A percentile compares a stretch with the other conserved stretches of the same genome.
phyloP scores from a whole-genome alignment of 345 rosid species.

The Viola odorata region DNA sequence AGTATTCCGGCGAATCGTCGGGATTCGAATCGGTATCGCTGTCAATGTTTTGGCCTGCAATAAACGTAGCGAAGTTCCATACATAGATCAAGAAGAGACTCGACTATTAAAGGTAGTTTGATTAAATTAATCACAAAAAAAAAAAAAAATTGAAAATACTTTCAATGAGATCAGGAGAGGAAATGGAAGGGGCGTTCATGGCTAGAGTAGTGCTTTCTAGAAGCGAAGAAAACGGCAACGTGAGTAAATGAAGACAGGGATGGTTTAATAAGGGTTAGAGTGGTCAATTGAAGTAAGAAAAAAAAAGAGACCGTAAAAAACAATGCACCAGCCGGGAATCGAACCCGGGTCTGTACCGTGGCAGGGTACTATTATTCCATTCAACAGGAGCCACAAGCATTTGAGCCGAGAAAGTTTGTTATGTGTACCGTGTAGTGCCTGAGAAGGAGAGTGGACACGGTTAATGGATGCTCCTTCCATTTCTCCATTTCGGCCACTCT shows the following conservation, averaged over 20 bases:
- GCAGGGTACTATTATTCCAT: constrained; percentile 41
- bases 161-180: constrained; percentile 1
- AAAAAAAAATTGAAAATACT: background rate
- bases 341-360: constrained; percentile 28
- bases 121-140: background rate
- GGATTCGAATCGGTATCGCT: constrained; percentile 69
- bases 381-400: background rate
- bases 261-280: background rate
- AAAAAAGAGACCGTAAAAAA: background rate
- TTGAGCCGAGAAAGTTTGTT: background rate
- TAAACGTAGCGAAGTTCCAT: background rate
- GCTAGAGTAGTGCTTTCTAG: background rate
- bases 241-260: background rate
- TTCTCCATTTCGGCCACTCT: constrained; percentile 25
- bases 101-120: background rate
- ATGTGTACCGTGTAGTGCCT: background rate
- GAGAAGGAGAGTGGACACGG: constrained; percentile 5
- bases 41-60: constrained; percentile 45
- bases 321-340: constrained; percentile 11
- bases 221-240: background rate
- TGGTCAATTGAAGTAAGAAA: too few relatives aligned
- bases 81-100: background rate
- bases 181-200: constrained; percentile 5
- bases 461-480: constrained; percentile 54
- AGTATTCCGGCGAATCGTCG: constrained; percentile 50